phyloP scores from a whole-genome alignment of 208 protist genomes.

The Tritrichomonas foetus region DNA sequence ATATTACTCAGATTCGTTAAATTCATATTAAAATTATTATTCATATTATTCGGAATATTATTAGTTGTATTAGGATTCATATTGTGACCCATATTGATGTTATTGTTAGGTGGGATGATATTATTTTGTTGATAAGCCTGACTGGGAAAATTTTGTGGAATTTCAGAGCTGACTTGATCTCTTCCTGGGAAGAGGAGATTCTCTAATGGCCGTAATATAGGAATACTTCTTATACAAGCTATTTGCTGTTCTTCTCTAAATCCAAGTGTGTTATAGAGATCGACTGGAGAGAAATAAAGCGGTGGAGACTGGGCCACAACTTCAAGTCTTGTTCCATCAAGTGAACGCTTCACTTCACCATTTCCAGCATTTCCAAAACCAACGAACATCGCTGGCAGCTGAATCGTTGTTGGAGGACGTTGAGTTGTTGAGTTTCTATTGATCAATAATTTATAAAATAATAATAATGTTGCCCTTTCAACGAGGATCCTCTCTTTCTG shows the following conservation, averaged over 20 bases:
- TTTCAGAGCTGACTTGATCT: too few relatives aligned
- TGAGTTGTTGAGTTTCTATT: background rate
- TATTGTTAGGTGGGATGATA: too few relatives aligned
- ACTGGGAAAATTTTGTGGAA: too few relatives aligned
- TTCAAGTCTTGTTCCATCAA: background rate
- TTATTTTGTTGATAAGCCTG: too few relatives aligned
- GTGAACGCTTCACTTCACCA: background rate
- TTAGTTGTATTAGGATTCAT: too few relatives aligned
- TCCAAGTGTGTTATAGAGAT: background rate
- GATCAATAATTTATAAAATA: slow-evolving; percentile 26
- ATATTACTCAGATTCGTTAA: too few relatives aligned
- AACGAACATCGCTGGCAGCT: background rate
- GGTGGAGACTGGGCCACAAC: background rate
- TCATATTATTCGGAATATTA: too few relatives aligned
- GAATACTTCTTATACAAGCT: too few relatives aligned
- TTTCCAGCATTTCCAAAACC: background rate
- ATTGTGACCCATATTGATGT: too few relatives aligned
- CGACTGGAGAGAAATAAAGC: background rate
- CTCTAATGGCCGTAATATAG: too few relatives aligned
- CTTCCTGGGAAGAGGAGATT: too few relatives aligned
- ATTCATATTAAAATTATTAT: too few relatives aligned
- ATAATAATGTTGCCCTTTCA: background rate
- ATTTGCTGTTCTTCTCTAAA: background rate
- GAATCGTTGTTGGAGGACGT: background rate
- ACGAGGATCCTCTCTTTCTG: background rate